Evolutionary conservation across 768 basidiomycete genomes (phyloP).

Genomic region (Hemileccinum impolitum): DNA sequence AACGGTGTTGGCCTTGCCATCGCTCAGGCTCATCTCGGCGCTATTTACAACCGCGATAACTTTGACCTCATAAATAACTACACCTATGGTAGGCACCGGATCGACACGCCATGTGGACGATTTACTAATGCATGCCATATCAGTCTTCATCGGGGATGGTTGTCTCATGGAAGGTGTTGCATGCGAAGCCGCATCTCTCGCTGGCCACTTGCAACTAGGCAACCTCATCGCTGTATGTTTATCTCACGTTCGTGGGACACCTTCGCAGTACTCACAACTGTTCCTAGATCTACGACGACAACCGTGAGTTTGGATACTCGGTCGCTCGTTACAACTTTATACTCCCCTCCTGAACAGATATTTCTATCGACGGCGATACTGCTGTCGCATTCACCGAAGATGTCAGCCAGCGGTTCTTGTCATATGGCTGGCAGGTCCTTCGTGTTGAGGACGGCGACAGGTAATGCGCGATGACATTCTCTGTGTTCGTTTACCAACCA

Average conservation of each 20-base stretch:
- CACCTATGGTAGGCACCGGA: conserved; percentile 66
- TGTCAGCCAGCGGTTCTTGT: conserved; percentile 79
- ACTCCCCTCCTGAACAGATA: conserved; percentile 51
- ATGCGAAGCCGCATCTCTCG: conserved; percentile 88
- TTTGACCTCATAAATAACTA: conserved; percentile 82
- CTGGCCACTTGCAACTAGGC: conserved; percentile 90
- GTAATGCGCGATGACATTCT: conserved; percentile 36
- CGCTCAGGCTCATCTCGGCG: conserved; percentile 86
- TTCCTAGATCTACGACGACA: conserved; percentile 86
- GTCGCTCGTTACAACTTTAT: conserved; percentile 1
- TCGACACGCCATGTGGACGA: neutral
- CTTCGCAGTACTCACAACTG: conserved; percentile 15
- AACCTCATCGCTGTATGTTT: conserved; percentile 83
- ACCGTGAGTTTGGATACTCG: conserved; percentile 54
- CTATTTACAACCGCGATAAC: conserved; percentile 84
- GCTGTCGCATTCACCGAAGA: conserved; percentile 92
- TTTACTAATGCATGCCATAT: conserved; percentile 5
- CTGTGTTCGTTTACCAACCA: conserved; percentile 8
- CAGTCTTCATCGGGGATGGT: conserved; percentile 91
- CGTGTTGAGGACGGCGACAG: conserved; percentile 76
- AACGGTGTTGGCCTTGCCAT: conserved; percentile 94
- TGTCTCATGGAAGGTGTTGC: conserved; percentile 97
- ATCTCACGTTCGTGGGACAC: conserved; percentile 12
- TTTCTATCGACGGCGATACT: conserved; percentile 95
- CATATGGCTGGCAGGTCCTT: conserved; percentile 95